A percentile compares a stretch with the other conserved stretches of the same genome.
Conservation (phyloP, 192 early-diverging fungal species). For the Pilobolus umbonatus region DNA sequence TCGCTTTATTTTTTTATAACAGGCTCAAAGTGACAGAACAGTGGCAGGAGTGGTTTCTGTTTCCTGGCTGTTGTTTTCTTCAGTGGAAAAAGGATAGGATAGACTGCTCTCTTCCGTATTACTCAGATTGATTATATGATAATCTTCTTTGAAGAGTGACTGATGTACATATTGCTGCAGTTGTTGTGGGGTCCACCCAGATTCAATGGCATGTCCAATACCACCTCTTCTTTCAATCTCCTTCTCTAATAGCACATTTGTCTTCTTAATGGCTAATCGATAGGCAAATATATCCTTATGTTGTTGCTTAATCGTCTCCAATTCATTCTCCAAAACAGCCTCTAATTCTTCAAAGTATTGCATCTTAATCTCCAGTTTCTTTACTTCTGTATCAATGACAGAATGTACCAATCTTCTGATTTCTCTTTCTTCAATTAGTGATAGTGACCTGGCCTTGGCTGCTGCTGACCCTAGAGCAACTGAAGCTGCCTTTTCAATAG, state of each 20-base stretch:
- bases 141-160: constrained; percentile 18
- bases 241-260: constrained; percentile 38
- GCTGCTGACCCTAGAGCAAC: constrained; percentile 90
- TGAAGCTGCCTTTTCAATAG: constrained; percentile 74
- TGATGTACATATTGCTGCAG: constrained; percentile 19
- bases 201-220: constrained; percentile 16
- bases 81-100: neutral
- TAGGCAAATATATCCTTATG: constrained; percentile 58
- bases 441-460: constrained; percentile 80
- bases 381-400: constrained; percentile 81
- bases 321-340: constrained; percentile 81
- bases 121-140: constrained; percentile 8
- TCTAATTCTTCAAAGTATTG: constrained; percentile 92
- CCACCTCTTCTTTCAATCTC: constrained; percentile 23
- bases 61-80: too few species aligned
- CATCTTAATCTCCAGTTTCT: constrained; percentile 91
- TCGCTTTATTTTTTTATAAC: neutral
- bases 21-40: constrained; percentile 4
- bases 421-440: constrained; percentile 83
- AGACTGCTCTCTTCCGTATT: constrained; percentile 1
- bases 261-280: constrained; percentile 54
- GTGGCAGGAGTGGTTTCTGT: neutral
- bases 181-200: constrained; percentile 19
- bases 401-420: constrained; percentile 74
- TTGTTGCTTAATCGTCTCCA: constrained; percentile 70